Base-by-base conservation (phyloP, 139 green algal genomes). In the Nannochloris sp. region DNA sequence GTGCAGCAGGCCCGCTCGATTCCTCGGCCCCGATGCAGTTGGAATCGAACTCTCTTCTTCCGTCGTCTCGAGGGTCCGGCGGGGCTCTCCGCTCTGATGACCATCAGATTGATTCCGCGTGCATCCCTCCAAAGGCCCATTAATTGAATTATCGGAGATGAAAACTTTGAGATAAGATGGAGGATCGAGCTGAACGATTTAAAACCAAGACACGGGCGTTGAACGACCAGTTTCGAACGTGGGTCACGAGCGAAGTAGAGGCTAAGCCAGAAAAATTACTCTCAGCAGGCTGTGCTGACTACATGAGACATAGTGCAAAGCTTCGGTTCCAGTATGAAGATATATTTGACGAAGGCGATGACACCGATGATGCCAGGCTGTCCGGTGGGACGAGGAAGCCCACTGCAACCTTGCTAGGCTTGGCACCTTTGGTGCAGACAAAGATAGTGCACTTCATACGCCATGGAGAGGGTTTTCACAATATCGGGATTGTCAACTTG, bases 391-490 rank as follows among this genome's bases (percentile, higher is more conserved):
- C 44, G 64, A 60, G 44, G 34, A 40, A 40, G 34, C 34, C 34
- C 34, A 40, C 8, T 40, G 34, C 34, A 40, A 40, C 34, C 46
- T 64, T 73, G 56, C 66, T 81, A 24, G 57, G 27, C 14, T 43
- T 82, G 4, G 43, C 71, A 48, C 75, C 75, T 11, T 44, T 62
- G 9, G 68, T 50, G 36, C 60, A 80, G 64, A 73, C 71, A 21
- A 82, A 82, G 48, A 67, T 57, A 29, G 60, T 84, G 3, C 75
- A 84, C 36, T 80, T 82, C 60, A 78, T 84, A 19, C 53, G 78
- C 4, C 78, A 84, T 49, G 78, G 70, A 7, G 78, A 83, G 48
- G 78, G 78, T 19, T 84, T 75, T 54, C 78, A 84, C 62, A 84
- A 84, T 60, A 56, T 80, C 0, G 78, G 71, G 18, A 48, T 76